Percentiles rank a stretch among this genome's conserved stretches.
Conservation (phyloP, 2,329 filamentous ascomycete species). For the Lachnellula hyalina region DNA sequence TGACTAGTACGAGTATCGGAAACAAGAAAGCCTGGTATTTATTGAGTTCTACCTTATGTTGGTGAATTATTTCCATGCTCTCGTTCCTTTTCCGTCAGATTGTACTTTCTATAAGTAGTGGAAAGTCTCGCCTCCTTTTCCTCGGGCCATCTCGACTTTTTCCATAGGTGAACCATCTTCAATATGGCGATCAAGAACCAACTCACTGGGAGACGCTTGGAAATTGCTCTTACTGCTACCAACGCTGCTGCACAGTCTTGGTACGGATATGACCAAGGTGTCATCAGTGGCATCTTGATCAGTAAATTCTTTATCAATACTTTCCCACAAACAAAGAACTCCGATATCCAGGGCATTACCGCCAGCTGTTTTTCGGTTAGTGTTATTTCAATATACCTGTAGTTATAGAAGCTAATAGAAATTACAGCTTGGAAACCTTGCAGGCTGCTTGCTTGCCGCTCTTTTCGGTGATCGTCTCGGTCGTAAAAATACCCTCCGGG, state of each 20-base stretch:
- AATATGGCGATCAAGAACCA: slow-evolving; percentile 1
- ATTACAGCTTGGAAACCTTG: slow-evolving; percentile 15
- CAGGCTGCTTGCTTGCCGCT: slow-evolving; percentile 14
- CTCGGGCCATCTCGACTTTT: not conserved
- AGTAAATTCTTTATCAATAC: slow-evolving; percentile 51
- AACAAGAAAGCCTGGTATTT: not conserved
- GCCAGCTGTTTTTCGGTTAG: slow-evolving; percentile 41
- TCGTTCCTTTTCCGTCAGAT: no score
- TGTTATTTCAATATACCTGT: slow-evolving; percentile 1
- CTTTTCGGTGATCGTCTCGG: slow-evolving; percentile 19
- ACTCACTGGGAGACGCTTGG: slow-evolving; percentile 4
- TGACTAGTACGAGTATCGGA: not conserved
- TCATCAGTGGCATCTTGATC: slow-evolving; percentile 68
- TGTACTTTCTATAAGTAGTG: not conserved
- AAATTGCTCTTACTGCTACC: slow-evolving; percentile 11
- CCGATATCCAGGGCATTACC: slow-evolving; percentile 40
- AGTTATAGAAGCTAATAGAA: not conserved
- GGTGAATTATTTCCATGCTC: not conserved
- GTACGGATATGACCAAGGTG: slow-evolving; percentile 55
- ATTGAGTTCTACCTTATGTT: not conserved
- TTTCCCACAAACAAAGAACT: slow-evolving; percentile 39
- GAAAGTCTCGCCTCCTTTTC: not conserved
- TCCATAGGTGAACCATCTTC: not conserved
- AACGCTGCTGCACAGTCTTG: slow-evolving; percentile 24
- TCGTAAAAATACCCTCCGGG: slow-evolving; percentile 15